Evolutionary conservation across 2,329 filamentous ascomycete genomes (phyloP).

Genomic region (Sporothrix variecibatus): DNA sequence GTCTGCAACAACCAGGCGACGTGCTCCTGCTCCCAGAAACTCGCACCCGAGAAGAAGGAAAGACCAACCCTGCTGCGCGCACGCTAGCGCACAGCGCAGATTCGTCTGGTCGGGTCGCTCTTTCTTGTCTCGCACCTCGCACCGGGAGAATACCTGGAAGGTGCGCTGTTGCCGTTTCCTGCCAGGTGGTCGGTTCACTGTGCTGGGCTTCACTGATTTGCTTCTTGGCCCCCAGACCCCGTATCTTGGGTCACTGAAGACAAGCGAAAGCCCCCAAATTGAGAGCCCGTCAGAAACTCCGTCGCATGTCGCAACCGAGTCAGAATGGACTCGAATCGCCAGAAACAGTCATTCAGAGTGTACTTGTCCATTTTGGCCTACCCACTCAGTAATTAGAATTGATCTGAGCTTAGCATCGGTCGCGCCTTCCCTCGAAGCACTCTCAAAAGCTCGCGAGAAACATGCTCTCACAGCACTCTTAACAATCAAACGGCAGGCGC

Average conservation of each 20-base stretch:
- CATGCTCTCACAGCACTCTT: background rate
- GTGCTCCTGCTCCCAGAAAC: background rate
- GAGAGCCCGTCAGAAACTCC: background rate
- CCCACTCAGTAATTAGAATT: no score
- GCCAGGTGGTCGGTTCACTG: background rate
- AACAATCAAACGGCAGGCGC: background rate
- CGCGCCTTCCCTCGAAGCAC: slow-evolving; percentile 5
- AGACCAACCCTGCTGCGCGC: background rate
- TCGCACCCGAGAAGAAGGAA: background rate
- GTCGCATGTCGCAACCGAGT: background rate
- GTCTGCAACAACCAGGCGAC: background rate
- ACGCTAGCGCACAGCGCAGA: background rate
- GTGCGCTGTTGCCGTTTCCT: background rate
- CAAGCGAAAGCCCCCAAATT: slow-evolving; percentile 2
- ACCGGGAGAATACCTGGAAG: slow-evolving; percentile 2
- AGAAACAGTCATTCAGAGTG: background rate
- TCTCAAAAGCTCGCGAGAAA: background rate
- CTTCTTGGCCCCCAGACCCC: background rate
- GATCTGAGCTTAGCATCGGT: background rate
- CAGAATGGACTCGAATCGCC: background rate
- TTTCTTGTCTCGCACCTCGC: background rate
- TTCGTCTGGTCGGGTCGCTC: background rate
- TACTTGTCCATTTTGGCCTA: no score
- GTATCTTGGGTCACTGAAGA: background rate
- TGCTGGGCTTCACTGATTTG: background rate